Conservation (phyloP, 169 alveolate species). For the Nephromyces sp. region DNA sequence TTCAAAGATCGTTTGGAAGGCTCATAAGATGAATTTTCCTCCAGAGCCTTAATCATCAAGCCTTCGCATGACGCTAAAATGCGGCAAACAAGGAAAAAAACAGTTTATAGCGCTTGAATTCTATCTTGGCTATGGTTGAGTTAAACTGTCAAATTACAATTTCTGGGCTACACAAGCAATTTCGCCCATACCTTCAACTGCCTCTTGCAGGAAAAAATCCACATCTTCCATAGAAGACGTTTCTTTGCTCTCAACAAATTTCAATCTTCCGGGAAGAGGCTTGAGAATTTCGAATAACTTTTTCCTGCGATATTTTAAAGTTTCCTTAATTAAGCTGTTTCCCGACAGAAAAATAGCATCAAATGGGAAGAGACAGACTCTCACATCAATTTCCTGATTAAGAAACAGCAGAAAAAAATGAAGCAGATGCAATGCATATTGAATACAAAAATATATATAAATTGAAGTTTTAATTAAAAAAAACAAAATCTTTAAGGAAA, state of each 20-base stretch:
- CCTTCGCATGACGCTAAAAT: constrained; percentile 89
- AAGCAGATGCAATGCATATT: no score
- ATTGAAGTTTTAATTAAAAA: no score
- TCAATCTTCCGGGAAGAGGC: constrained; percentile 42
- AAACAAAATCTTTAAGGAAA: no score
- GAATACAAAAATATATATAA: no score
- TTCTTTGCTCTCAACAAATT: constrained; percentile 49
- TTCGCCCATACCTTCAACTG: constrained; percentile 61
- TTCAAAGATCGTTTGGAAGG: constrained; percentile 94
- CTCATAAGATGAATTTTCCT: constrained; percentile 89
- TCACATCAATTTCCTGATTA: constrained; percentile 46
- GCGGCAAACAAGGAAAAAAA: no score
- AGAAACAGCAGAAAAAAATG: no score
- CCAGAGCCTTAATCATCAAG: constrained; percentile 91
- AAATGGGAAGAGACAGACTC: constrained; percentile 72
- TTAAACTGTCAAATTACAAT: no score
- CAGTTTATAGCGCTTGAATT: no score
- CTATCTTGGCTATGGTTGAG: no score
- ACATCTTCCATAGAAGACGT: constrained; percentile 59
- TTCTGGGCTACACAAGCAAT: neutral
- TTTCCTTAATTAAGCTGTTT: constrained; percentile 49
- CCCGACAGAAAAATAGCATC: constrained; percentile 73
- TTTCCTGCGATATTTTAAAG: constrained; percentile 67
- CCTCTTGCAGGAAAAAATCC: constrained; percentile 61
- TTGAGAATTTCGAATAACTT: constrained; percentile 42